Evolutionary conservation across 441 rosid genomes (phyloP).

Genomic region (Cnidoscolus chayamansa): DNA sequence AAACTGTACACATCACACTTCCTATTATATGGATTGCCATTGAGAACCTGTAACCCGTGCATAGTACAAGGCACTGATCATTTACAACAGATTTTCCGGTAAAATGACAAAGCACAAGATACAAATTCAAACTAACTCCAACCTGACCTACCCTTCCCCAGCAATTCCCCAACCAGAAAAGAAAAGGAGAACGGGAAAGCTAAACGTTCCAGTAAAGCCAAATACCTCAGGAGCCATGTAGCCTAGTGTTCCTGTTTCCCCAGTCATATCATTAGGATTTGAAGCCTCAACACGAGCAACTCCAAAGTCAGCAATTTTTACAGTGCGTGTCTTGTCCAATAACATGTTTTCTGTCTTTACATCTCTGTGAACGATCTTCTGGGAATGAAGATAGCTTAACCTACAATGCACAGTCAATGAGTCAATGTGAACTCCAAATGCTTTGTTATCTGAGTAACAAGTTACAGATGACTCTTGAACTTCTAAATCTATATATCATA

Average conservation of each 20-base stretch:
- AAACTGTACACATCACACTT: slow-evolving; percentile 97
- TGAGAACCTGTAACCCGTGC: slow-evolving; percentile 65
- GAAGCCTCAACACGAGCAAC: slow-evolving; percentile 96
- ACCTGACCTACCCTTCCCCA: background rate
- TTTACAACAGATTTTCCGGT: no score
- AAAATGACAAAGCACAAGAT: background rate
- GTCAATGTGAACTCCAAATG: slow-evolving; percentile 1
- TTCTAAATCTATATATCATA: background rate
- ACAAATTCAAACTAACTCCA: background rate
- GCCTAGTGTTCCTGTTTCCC: slow-evolving; percentile 95
- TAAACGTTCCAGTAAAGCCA: background rate
- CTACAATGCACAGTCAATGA: slow-evolving; percentile 34
- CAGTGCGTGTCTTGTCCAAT: slow-evolving; percentile 73
- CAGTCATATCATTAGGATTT: slow-evolving; percentile 97
- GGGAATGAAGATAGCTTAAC: slow-evolving; percentile 87
- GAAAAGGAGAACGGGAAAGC: background rate
- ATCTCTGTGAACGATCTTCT: slow-evolving; percentile 96
- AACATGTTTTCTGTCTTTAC: slow-evolving; percentile 97
- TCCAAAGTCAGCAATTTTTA: slow-evolving; percentile 94
- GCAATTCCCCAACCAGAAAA: background rate
- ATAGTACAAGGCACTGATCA: background rate
- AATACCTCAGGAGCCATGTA: slow-evolving; percentile 99
- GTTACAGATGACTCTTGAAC: background rate
- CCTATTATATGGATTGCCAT: slow-evolving; percentile 84
- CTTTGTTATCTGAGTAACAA: slow-evolving; percentile 12